Base-by-base conservation (phyloP, 441 rosid genomes). In the Pelargonium fulgidum region DNA sequence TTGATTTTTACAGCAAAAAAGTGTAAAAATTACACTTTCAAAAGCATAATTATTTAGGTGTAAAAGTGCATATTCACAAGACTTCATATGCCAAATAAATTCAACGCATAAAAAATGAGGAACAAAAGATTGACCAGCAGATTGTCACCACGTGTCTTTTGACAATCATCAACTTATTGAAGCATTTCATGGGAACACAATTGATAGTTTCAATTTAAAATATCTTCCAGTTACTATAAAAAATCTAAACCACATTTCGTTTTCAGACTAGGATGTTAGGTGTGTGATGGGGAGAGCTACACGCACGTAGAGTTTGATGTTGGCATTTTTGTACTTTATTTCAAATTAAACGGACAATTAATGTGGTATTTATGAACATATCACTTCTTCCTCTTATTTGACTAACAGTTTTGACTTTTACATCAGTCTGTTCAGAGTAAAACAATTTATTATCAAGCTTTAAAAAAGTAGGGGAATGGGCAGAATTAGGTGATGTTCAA, bases 401-500 rank as follows among this genome's bases (percentile, higher is more conserved):
- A 29, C 36, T 29, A 29, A 29, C 36, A 29, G 36, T 29, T 14
- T 52, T 52, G 8, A 14, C 19, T 52, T 52, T 52, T 52, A 4
- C 59, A 52, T 20, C 7, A n/a, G 7, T 52, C 17, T 52, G 17
- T 52, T n/a, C 19, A 16, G 16, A 52, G 20, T 19, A 14, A 14
- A 52, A 14, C 59, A 52, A 52, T n/a, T 52, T 52, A 14, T 52
- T n/a, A n/a, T 19, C 59, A 29, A 29, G 36, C 36, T 29, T 29
- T 29, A 5, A 29, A 29, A 29, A 29, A 29, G 36, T 29, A 52
- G 59, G 19, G 19, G 17, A 17, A 7, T 54, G 17, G 62, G 11
- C 62, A 17, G 62, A 54, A 22, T 54, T 54, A 16, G 62, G 62
- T 54, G 17, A 54, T 54, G 62, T 16, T 54, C 24, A 16, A 54